These are phyloP conservation scores for Teratosphaeria epicoccoides DNA, from an alignment of 2,329 filamentous ascomycete genomes.

Conservation along the genomic window DNA sequence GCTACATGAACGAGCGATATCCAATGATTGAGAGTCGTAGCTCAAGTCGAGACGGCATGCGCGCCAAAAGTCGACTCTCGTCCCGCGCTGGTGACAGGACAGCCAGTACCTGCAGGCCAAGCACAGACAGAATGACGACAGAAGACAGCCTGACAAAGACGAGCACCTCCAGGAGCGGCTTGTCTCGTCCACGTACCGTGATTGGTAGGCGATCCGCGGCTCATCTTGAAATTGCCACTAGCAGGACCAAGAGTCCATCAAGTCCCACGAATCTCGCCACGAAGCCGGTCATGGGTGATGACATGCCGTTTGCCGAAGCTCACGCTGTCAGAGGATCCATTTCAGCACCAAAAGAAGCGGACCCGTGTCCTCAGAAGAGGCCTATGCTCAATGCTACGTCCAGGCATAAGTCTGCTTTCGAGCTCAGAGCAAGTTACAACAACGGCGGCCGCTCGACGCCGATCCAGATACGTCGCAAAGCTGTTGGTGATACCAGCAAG, in stretches of 20 bases:
- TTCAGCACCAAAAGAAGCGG: conserved; percentile 1
- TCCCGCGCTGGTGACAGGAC: background rate
- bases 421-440: conserved; percentile 24
- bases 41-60: conserved; percentile 12
- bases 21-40: conserved; percentile 29
- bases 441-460: conserved; percentile 10
- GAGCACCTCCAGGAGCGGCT: conserved; percentile 1
- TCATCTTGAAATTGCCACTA: conserved; percentile 4
- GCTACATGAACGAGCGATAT: conserved; percentile 37
- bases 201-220: conserved; percentile 4
- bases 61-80: background rate
- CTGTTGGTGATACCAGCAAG: conserved; percentile 9
- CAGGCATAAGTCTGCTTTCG: conserved; percentile 23
- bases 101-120: background rate
- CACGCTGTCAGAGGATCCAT: background rate
- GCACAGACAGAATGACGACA: background rate
- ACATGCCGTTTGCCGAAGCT: background rate
- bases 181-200: conserved; percentile 1
- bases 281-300: conserved; percentile 3
- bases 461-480: conserved; percentile 16
- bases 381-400: background rate
- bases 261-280: background rate
- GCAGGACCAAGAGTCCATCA: background rate
- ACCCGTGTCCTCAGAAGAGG: background rate
- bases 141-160: background rate